These are phyloP conservation scores for Cyberlindnera saturnus DNA, from an alignment of 805 yeast genomes.

Conservation along the genomic window DNA sequence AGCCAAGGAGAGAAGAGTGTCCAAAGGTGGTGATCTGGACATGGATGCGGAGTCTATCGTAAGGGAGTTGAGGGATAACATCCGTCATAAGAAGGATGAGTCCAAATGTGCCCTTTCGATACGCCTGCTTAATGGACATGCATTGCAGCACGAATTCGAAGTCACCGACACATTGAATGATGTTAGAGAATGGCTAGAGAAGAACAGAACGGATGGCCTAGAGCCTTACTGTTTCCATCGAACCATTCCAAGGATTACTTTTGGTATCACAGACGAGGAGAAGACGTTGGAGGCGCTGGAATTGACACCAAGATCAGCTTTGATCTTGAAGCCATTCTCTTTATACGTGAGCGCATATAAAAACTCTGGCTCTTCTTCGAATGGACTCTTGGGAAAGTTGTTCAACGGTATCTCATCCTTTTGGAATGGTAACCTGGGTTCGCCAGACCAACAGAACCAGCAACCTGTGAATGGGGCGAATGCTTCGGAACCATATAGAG, in stretches of 20 bases:
- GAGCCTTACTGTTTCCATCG: conserved; percentile 42
- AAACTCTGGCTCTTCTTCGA: conserved; percentile 5
- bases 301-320: conserved; percentile 65
- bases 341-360: conserved; percentile 26
- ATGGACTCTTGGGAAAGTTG: conserved; percentile 27
- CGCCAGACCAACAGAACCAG: not conserved
- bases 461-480: not conserved
- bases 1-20: conserved; percentile 13
- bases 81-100: conserved; percentile 8
- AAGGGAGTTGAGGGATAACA: conserved; percentile 18
- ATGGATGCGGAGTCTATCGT: conserved; percentile 23
- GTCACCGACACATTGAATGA: conserved; percentile 40
- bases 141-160: conserved; percentile 46
- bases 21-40: conserved; percentile 23
- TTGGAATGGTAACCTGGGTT: conserved; percentile 21
- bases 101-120: conserved; percentile 43
- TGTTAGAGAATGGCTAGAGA: conserved; percentile 59
- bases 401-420: conserved; percentile 28
- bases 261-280: conserved; percentile 56
- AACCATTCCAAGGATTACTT: conserved; percentile 56
- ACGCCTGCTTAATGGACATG: conserved; percentile 61
- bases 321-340: conserved; percentile 61
- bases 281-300: conserved; percentile 46
- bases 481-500: conserved; percentile 7
- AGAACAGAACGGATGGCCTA: conserved; percentile 41